Base-by-base conservation (phyloP, 129 eudicot species). In the Dittrichia graveolens region DNA sequence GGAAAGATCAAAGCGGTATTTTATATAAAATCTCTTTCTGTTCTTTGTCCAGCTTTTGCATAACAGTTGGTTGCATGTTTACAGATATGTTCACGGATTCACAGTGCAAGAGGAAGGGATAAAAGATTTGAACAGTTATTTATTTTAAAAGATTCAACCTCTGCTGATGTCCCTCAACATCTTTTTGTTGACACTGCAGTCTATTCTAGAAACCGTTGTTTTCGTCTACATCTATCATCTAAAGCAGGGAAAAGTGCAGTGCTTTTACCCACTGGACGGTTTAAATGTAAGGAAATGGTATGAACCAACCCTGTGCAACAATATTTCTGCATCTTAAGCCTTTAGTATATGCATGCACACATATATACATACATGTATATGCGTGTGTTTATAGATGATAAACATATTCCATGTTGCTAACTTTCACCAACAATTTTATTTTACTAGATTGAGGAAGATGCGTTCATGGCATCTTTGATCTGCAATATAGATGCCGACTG, bases 171-270 rank as follows among this genome's bases (percentile, higher is more conserved):
- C 45, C 72, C 81, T 18, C 19, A 75, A 71, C 91, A 94, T 48
- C 87, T 88, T 75, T 90, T 90, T 86, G 87, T 94, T 75, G 98
- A 94, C 75, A 90, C 89, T 47, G 98, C 98, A 72, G 98, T 94
- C 53, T 94, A 88, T 84, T 75, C 97, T 18, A 82, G 98, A 84
- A 94, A 94, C 60, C 97, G 97, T 72, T 86, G 92, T 83, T 94
- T 94, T 79, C 95, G 97, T 59, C 83, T 94, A 34, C 89, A 89
- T 24, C 81, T 94, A 50, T 94, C 98, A 72, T 87, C 91, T 42
- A 94, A 94, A 88, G 97, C 97, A 67, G 97, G 98, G 75, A 94
- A 90, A 74, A 86, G 56, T 75, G 86, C 93, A 65, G 56, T 90
- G 61, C 98, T 94, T 82, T 79, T 85, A 31, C 96, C 98, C 54